These are phyloP conservation scores for Backusella tarrabulga DNA, from an alignment of 192 early-diverging fungal species.

Conservation along the genomic window DNA sequence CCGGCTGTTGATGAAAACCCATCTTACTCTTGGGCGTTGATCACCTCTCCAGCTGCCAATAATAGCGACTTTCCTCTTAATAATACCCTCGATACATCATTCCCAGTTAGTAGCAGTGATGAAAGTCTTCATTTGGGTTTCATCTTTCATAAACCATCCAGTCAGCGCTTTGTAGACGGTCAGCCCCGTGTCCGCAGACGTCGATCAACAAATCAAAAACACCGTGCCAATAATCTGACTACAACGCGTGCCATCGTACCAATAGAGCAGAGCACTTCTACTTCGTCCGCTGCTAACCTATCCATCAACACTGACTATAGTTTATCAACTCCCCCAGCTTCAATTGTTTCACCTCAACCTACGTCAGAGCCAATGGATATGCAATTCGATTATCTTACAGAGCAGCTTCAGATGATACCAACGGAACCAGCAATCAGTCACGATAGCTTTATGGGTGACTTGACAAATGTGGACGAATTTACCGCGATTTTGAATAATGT, in stretches of 20 bases:
- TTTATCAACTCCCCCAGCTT: constrained; percentile 1
- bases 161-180: constrained; percentile 12
- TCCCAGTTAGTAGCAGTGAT: background rate
- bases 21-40: constrained; percentile 16
- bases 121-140: background rate
- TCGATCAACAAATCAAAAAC: constrained; percentile 11
- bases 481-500: constrained; percentile 24
- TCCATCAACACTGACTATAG: background rate
- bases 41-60: constrained; percentile 9
- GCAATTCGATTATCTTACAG: constrained; percentile 14
- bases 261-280: background rate
- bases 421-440: background rate
- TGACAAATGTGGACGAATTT: constrained; percentile 17
- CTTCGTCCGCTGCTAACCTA: background rate
- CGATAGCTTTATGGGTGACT: background rate
- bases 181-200: constrained; percentile 2
- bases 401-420: background rate
- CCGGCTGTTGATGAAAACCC: background rate
- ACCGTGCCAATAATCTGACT: background rate
- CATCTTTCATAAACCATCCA: constrained; percentile 9
- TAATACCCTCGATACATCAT: background rate
- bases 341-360: constrained; percentile 10
- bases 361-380: constrained; percentile 6
- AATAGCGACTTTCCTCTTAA: background rate
- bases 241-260: background rate